Evolutionary conservation across 257 asterid genomes (phyloP).

Genomic region (Solanum paucissectum): DNA sequence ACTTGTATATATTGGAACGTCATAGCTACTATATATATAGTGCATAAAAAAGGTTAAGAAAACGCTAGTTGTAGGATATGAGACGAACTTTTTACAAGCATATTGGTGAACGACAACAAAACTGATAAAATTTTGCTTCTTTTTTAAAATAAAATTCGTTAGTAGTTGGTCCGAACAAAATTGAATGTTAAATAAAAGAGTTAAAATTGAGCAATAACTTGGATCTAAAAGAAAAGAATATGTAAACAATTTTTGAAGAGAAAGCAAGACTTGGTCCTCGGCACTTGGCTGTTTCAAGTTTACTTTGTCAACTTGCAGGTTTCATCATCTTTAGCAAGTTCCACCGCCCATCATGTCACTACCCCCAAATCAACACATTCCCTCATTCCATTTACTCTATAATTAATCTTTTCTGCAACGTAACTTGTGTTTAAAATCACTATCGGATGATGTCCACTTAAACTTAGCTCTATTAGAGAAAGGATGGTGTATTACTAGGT

Average conservation of each 20-base stretch:
- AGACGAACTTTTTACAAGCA: not conserved
- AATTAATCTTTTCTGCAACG: not conserved
- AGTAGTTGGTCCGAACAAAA: not conserved
- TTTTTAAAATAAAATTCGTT: too few relatives aligned
- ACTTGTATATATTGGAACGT: not conserved
- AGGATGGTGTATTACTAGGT: not conserved
- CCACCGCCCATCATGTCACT: not conserved
- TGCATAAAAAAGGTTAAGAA: not conserved
- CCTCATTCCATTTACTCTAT: not conserved
- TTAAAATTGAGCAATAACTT: not conserved
- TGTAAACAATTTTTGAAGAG: not conserved
- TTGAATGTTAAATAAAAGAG: not conserved
- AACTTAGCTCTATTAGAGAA: not conserved
- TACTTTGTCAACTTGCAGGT: not conserved
- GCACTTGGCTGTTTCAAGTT: not conserved
- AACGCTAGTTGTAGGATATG: not conserved
- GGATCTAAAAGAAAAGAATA: not conserved
- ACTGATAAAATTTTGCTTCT: not conserved
- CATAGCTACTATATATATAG: not conserved
- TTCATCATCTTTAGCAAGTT: not conserved
- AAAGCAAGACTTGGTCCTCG: not conserved
- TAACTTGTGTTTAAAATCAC: not conserved
- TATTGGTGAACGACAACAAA: too few relatives aligned
- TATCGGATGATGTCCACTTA: not conserved
- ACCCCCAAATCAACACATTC: not conserved